These are phyloP conservation scores for Aspergillus fructus DNA, from an alignment of 2,329 filamentous ascomycete species.

Conservation along the genomic window DNA sequence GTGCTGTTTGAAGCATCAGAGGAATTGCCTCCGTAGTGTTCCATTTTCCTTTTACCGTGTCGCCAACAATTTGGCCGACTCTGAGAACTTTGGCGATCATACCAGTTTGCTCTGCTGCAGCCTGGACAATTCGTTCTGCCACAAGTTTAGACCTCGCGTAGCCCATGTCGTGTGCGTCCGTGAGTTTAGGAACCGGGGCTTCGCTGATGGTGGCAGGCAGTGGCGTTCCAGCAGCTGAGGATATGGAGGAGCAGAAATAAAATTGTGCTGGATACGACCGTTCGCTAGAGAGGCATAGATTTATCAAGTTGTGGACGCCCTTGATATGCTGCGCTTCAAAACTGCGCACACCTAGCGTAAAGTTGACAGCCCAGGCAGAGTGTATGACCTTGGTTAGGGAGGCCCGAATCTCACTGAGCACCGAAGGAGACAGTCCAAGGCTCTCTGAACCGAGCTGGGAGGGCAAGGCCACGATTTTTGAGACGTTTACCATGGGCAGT, in stretches of 20 bases:
- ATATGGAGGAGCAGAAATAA: conserved; percentile 54
- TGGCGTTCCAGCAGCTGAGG: conserved; percentile 40
- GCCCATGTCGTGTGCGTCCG: conserved; percentile 43
- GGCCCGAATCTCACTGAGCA: conserved; percentile 36
- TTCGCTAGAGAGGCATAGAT: conserved; percentile 38
- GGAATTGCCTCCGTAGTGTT: conserved; percentile 44
- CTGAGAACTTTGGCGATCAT: conserved; percentile 31
- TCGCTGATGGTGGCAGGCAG: conserved; percentile 36
- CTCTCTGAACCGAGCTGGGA: conserved; percentile 4
- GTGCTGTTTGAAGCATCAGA: conserved; percentile 49
- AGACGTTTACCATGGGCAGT: conserved; percentile 8
- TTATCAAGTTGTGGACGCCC: conserved; percentile 48
- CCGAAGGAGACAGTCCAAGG: background rate
- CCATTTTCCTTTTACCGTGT: conserved; percentile 21
- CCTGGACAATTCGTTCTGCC: conserved; percentile 36
- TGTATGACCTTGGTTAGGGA: conserved; percentile 58
- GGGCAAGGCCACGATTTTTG: conserved; percentile 9
- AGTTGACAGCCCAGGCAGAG: conserved; percentile 66
- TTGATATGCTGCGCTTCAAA: conserved; percentile 58
- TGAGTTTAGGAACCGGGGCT: conserved; percentile 31
- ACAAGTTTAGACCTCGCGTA: conserved; percentile 44
- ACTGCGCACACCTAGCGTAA: conserved; percentile 56
- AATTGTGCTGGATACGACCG: conserved; percentile 39
- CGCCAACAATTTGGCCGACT: conserved; percentile 32
- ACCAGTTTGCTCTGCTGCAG: conserved; percentile 25